phyloP scores from a whole-genome alignment of 1,139 yeast species.

The Debaryomycetaceae sp. region DNA sequence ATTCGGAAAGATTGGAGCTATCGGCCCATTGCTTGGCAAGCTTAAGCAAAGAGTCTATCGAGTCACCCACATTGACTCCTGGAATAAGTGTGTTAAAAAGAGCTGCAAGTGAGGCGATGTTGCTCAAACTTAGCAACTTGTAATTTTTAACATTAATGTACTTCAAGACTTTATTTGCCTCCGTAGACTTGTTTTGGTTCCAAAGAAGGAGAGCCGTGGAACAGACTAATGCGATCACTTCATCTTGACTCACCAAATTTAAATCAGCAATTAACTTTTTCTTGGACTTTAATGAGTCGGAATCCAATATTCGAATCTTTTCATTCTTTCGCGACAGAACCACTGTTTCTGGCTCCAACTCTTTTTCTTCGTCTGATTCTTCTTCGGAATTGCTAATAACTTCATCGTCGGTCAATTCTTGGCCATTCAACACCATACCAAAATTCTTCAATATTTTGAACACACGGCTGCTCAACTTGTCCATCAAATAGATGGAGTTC shows the following conservation, averaged over 20 bases:
- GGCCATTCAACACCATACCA: slow-evolving; percentile 20
- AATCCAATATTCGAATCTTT: slow-evolving; percentile 4
- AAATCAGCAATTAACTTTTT: slow-evolving; percentile 28
- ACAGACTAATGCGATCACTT: slow-evolving; percentile 29
- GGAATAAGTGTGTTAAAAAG: slow-evolving; percentile 23
- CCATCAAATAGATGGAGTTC: slow-evolving; percentile 20
- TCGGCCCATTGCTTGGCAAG: slow-evolving; percentile 32
- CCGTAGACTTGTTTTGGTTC: slow-evolving; percentile 15
- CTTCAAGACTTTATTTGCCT: slow-evolving; percentile 22
- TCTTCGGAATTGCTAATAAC: slow-evolving; percentile 16
- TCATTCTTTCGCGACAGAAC: neutral
- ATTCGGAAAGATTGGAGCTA: slow-evolving; percentile 16
- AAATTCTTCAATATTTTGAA: slow-evolving; percentile 18
- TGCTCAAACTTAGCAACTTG: slow-evolving; percentile 22
- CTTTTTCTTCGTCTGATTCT: slow-evolving; percentile 15
- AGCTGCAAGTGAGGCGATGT: slow-evolving; percentile 33
- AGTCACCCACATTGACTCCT: slow-evolving; percentile 13
- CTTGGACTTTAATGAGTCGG: slow-evolving; percentile 5
- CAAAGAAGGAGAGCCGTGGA: slow-evolving; percentile 26
- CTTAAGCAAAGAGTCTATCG: slow-evolving; percentile 29
- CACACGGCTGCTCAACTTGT: slow-evolving; percentile 17
- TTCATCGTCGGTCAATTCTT: slow-evolving; percentile 31
- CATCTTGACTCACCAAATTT: slow-evolving; percentile 34
- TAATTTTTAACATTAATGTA: slow-evolving; percentile 19
- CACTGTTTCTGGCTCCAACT: slow-evolving; percentile 10